Evolutionary conservation across 129 eudicot species (phyloP).

Genomic region (Heracleum sosnowskyi): DNA sequence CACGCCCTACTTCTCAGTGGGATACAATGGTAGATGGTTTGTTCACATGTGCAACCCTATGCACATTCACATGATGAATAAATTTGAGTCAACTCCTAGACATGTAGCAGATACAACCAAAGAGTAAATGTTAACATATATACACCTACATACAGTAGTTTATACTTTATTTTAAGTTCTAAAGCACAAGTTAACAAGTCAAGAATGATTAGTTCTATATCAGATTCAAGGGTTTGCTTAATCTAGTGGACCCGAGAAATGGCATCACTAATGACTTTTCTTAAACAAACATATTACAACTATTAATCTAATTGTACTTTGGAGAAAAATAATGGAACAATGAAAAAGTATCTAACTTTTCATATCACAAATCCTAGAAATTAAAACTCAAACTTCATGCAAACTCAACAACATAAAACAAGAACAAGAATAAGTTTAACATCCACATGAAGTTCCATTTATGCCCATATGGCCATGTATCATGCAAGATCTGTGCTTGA

Average conservation of each 20-base stretch:
- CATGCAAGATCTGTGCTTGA: background rate
- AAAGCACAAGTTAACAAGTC: background rate
- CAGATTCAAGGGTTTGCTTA: background rate
- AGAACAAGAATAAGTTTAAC: background rate
- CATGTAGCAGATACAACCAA: background rate
- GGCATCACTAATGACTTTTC: background rate
- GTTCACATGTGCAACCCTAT: background rate
- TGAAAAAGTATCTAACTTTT: background rate
- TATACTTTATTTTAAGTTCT: background rate
- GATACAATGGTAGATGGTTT: background rate
- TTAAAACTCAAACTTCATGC: background rate
- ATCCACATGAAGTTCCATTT: background rate
- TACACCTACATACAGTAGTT: background rate
- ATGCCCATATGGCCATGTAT: background rate
- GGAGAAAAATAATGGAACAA: background rate
- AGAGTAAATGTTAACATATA: background rate
- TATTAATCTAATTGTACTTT: background rate
- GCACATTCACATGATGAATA: background rate
- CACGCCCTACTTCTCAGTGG: background rate
- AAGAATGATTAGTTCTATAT: background rate
- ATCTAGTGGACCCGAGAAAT: background rate
- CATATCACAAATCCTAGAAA: background rate
- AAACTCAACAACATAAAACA: background rate
- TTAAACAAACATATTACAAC: background rate
- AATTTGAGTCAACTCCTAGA: background rate